A percentile compares a stretch with the other conserved stretches of the same genome.
phyloP scores from a whole-genome alignment of 192 early-diverging fungal genomes.

The Helicostylum pulchrum region DNA sequence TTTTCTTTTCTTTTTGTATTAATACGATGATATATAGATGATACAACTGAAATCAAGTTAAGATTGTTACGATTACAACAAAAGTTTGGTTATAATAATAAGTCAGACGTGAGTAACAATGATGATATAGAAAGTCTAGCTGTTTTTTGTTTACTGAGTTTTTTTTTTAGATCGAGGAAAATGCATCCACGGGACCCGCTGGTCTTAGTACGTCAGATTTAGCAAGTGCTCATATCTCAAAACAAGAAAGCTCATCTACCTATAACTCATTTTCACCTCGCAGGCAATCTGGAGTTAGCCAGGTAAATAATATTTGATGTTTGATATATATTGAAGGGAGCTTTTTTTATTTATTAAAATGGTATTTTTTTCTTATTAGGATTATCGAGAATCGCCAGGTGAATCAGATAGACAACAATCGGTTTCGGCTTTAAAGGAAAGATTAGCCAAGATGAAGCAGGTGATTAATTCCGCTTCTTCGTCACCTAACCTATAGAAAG shows the following conservation, averaged over 20 bases:
- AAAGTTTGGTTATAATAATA: constrained; percentile 44
- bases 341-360: background rate
- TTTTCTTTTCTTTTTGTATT: background rate
- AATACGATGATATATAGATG: constrained; percentile 16
- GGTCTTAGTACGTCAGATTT: background rate
- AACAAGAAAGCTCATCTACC: constrained; percentile 2
- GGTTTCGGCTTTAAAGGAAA: constrained; percentile 63
- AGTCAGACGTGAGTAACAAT: constrained; percentile 14
- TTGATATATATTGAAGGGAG: background rate
- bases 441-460: constrained; percentile 62
- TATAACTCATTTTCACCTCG: background rate
- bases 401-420: constrained; percentile 51
- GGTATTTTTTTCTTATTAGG: constrained; percentile 15
- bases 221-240: constrained; percentile 4
- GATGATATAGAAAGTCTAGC: background rate
- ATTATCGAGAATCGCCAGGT: constrained; percentile 7
- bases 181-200: background rate
- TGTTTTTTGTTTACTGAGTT: background rate
- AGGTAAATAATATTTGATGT: no score
- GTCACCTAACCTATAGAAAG: background rate
- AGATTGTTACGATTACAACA: constrained; percentile 58
- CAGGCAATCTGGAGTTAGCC: background rate
- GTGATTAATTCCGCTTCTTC: constrained; percentile 26
- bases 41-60: constrained; percentile 44
- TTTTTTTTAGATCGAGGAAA: constrained; percentile 10